Base-by-base conservation (phyloP, 2,329 filamentous ascomycete genomes). In the Epichloe bromicola region DNA sequence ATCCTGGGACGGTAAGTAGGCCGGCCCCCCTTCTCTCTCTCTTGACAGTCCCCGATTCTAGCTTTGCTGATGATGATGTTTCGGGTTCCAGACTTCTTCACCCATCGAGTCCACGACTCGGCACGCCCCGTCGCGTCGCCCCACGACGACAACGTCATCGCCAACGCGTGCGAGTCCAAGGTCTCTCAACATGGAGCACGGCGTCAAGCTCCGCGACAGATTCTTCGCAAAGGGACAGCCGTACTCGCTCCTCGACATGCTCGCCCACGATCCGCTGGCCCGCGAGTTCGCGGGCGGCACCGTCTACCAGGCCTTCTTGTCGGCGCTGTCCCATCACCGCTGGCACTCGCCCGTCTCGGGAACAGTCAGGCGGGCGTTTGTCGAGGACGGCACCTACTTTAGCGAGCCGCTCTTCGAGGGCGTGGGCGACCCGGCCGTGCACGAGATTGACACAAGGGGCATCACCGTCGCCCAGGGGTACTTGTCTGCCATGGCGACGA, bases 211-310 rank as follows among this genome's bases (percentile, higher is more conserved):
- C 1, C 75, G 76, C 19, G 80, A 84, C 58, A 64, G 64, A 6
- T 87, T 87, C 70, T 86, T 81, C 75, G 71, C 81, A 59, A 88
- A 87, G 61, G 75, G 73, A 8, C 81, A 86, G 63, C 80, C 81
- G 0, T 87, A 86, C 65, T 84, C 79, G 0, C 63, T 84, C 17
- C 57, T 69, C 2, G 77, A 85, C 60, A 85, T 85, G 79, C 69
- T 87, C 3, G 74, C 69, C 0, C 66, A 78, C 57, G 78, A 84
- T 56, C 59, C 69, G 0, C 62, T 79, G 1, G 68, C 78, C 0
- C 57, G 68, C 7, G 59, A 76, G 1, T 87, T 86, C 56, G 73
- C 70, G 0, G 78, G 77, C 5, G 83, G 79, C 1, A 85, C 80
- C 0, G 69, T 87, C 30, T 87, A 86, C 63, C 83, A 88, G 59